Conservation (phyloP, 352 stramenopile genomes). For the Saprolegnia parasitica region DNA sequence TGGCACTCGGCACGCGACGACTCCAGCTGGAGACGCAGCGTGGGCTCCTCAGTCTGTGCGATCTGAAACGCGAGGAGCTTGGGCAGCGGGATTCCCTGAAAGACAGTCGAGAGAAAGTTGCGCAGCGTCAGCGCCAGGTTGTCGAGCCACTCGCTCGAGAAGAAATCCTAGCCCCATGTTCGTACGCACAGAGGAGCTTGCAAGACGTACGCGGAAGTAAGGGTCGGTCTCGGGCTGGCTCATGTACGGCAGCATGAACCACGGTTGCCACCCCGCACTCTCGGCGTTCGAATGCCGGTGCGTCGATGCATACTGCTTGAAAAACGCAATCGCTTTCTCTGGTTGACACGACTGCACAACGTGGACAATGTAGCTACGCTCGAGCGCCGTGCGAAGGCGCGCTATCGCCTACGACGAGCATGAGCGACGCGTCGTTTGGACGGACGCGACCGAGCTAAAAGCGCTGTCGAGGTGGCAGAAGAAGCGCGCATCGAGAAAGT, state of each 20-base stretch:
- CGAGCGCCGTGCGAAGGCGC: constrained; percentile 56
- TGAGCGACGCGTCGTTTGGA: constrained; percentile 12
- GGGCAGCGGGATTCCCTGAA: constrained; percentile 60
- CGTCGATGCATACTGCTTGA: constrained; percentile 35
- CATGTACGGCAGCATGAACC: constrained; percentile 80
- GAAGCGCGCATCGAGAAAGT: constrained; percentile 71
- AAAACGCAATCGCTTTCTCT: constrained; percentile 72
- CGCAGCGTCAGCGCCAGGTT: constrained; percentile 66
- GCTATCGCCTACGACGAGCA: constrained; percentile 45
- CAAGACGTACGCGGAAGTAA: constrained; percentile 52
- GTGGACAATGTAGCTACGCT: constrained; percentile 74
- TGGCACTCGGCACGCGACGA: constrained; percentile 66
- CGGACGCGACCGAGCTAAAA: constrained; percentile 42
- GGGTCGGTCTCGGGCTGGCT: constrained; percentile 61
- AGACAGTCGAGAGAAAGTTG: constrained; percentile 77
- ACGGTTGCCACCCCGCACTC: constrained; percentile 61
- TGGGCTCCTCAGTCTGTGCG: constrained; percentile 58
- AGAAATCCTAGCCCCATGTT: constrained; percentile 51
- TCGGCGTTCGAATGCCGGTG: constrained; percentile 36
- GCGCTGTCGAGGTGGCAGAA: constrained; percentile 73
- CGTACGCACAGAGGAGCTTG: not conserved
- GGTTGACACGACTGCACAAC: constrained; percentile 60
- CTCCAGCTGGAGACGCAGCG: constrained; percentile 61
- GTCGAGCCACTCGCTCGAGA: constrained; percentile 65
- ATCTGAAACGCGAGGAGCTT: constrained; percentile 77